Percentiles rank a stretch among this genome's conserved stretches.
Evolutionary conservation across 805 yeast species (phyloP).

Genomic region (Nakazawaea populi): DNA sequence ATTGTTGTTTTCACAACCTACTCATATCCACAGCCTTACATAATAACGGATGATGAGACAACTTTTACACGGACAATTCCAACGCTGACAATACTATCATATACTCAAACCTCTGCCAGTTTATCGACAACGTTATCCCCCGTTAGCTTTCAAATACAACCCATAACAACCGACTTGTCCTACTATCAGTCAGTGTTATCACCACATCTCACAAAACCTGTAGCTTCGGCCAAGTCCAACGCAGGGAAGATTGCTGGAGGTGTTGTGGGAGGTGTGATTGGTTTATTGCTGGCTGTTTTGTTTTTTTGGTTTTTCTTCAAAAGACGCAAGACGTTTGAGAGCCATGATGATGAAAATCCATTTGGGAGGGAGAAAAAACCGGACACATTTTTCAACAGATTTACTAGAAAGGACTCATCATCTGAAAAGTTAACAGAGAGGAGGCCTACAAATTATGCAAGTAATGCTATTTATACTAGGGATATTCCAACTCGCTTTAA

Average conservation of each 20-base stretch:
- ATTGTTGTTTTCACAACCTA: slow-evolving; percentile 3
- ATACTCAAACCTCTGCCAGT: slow-evolving; percentile 1
- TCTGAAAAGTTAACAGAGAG: slow-evolving; percentile 2
- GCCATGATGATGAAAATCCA: slow-evolving; percentile 30
- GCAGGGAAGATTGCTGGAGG: slow-evolving; percentile 38
- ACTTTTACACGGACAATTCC: slow-evolving; percentile 12
- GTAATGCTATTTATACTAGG: not conserved
- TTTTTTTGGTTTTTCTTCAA: slow-evolving; percentile 27
- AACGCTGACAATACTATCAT: slow-evolving; percentile 7
- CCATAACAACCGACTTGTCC: slow-evolving; percentile 8
- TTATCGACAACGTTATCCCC: not conserved
- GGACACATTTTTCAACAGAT: not conserved
- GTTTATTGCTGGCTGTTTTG: slow-evolving; percentile 20
- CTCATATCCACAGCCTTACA: slow-evolving; percentile 8
- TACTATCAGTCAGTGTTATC: slow-evolving; percentile 5
- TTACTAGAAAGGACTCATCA: not conserved
- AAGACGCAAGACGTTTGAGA: slow-evolving; percentile 24
- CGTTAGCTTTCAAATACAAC: slow-evolving; percentile 4
- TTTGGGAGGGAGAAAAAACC: slow-evolving; percentile 1
- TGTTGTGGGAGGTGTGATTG: slow-evolving; percentile 37
- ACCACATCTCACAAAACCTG: not conserved
- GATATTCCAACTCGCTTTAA: too few relatives aligned
- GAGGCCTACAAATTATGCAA: not conserved
- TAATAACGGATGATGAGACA: slow-evolving; percentile 8
- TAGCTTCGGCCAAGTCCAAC: slow-evolving; percentile 17